A percentile compares a stretch with the other conserved stretches of the same genome.
phyloP scores from a whole-genome alignment of 176 grass and related monocot species.

The Elaeis guineensis region DNA sequence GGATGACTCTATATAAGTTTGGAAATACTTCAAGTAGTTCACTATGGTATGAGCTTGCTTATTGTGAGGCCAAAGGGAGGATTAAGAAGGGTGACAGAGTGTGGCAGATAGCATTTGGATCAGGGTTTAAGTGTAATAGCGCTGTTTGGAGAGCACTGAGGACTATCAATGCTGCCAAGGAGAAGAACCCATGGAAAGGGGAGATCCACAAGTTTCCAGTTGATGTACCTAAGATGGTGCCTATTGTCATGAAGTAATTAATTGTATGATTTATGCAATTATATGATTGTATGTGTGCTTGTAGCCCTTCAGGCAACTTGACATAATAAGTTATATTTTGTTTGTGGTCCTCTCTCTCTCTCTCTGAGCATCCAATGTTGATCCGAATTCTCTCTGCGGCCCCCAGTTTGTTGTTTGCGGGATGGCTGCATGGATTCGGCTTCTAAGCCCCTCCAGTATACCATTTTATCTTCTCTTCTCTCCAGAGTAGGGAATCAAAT shows the following conservation, averaged over 20 bases:
- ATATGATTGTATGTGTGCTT: too few species aligned
- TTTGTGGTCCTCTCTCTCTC: too few species aligned
- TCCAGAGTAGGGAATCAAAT: too few species aligned
- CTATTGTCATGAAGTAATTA: neutral
- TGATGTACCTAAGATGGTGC: slow-evolving; percentile 29
- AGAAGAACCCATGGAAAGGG: slow-evolving; percentile 11
- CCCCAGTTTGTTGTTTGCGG: too few species aligned
- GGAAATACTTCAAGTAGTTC: slow-evolving; percentile 68
- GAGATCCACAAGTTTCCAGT: slow-evolving; percentile 25
- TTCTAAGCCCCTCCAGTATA: too few species aligned
- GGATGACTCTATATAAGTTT: slow-evolving; percentile 61
- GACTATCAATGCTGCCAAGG: slow-evolving; percentile 9
- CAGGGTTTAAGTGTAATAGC: slow-evolving; percentile 44
- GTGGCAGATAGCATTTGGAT: slow-evolving; percentile 38
- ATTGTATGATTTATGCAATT: too few species aligned
- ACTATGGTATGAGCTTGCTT: slow-evolving; percentile 57
- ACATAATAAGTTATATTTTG: too few species aligned
- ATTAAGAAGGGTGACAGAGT: slow-evolving; percentile 33
- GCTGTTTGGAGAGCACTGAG: slow-evolving; percentile 38
- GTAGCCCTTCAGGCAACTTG: too few species aligned
- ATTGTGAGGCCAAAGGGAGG: slow-evolving; percentile 48
- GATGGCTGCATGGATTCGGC: too few species aligned
- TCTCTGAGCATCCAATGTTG: too few species aligned
- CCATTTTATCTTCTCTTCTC: too few species aligned
- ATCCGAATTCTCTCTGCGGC: too few species aligned